phyloP scores from a whole-genome alignment of 306 rosid genomes.

The Canavalia ensiformis region DNA sequence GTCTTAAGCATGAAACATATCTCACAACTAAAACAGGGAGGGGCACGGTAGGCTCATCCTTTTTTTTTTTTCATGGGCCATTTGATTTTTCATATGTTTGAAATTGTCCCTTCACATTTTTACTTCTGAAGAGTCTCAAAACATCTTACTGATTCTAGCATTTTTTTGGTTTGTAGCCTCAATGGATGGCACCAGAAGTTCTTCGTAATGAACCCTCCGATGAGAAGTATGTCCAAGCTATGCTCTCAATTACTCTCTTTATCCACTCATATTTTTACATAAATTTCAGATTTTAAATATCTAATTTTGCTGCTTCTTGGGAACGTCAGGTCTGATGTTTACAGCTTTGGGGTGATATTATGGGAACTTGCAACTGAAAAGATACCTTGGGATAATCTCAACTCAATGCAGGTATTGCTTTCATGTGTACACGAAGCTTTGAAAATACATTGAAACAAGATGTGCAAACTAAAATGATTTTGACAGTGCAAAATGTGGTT shows the following conservation, averaged over 20 bases:
- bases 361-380: constrained; percentile 99
- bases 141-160: constrained; percentile 32
- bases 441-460: constrained; percentile 12
- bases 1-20: constrained; percentile 91
- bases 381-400: constrained; percentile 98
- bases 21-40: constrained; percentile 95
- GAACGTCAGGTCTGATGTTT: constrained; percentile 88
- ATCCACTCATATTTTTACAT: constrained; percentile 20
- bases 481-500: constrained; percentile 5
- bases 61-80: constrained; percentile 1
- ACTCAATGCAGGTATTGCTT: constrained; percentile 94
- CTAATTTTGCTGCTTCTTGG: constrained; percentile 43
- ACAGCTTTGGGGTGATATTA: constrained; percentile 95
- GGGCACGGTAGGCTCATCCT: constrained; percentile 77
- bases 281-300: constrained; percentile 30
- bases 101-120: constrained; percentile 20
- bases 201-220: constrained; percentile 97
- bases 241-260: constrained; percentile 29
- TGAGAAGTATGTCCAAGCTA: constrained; percentile 77
- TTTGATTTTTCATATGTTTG: constrained; percentile 30
- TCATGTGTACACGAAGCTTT: constrained; percentile 44
- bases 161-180: constrained; percentile 77
- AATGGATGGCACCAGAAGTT: constrained; percentile 99
- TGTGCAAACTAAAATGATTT: constrained; percentile 9
- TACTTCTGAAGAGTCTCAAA: constrained; percentile 27